Conservation (phyloP, 495 filamentous ascomycete genomes). For the Oidiodendron maius region DNA sequence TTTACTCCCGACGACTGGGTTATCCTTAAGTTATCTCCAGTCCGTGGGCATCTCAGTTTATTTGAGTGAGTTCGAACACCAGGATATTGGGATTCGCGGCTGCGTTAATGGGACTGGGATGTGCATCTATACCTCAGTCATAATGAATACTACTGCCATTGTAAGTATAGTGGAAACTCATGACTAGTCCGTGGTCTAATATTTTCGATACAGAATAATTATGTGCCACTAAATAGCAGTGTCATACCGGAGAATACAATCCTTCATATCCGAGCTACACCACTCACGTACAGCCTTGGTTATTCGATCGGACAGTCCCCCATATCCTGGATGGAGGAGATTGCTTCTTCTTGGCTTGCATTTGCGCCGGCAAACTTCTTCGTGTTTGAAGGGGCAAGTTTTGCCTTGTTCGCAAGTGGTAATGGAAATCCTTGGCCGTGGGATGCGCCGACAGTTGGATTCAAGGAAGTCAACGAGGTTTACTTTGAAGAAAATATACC, state of each 20-base stretch:
- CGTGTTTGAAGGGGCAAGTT: constrained; percentile 4
- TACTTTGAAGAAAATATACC: constrained; percentile 2
- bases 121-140: constrained; percentile 1
- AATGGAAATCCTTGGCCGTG: constrained; percentile 7
- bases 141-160: background rate
- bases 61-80: constrained; percentile 6
- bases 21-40: background rate
- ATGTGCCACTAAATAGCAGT: background rate
- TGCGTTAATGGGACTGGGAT: constrained; percentile 1
- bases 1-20: background rate
- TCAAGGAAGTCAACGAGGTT: background rate
- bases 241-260: background rate
- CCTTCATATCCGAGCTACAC: constrained; percentile 4
- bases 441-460: constrained; percentile 3
- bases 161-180: background rate
- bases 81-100: constrained; percentile 4
- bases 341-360: constrained; percentile 1
- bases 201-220: constrained; percentile 2
- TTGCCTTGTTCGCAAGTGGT: constrained; percentile 12
- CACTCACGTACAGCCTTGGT: constrained; percentile 2
- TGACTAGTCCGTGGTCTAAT: background rate
- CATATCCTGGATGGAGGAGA: background rate
- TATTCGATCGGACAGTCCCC: background rate
- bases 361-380: constrained; percentile 6
- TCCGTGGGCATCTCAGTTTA: constrained; percentile 6